Percentiles rank a stretch among this genome's conserved stretches.
These are phyloP conservation scores for Lophiostoma macrostomum DNA, from an alignment of 495 filamentous ascomycete genomes.

Conservation along the genomic window DNA sequence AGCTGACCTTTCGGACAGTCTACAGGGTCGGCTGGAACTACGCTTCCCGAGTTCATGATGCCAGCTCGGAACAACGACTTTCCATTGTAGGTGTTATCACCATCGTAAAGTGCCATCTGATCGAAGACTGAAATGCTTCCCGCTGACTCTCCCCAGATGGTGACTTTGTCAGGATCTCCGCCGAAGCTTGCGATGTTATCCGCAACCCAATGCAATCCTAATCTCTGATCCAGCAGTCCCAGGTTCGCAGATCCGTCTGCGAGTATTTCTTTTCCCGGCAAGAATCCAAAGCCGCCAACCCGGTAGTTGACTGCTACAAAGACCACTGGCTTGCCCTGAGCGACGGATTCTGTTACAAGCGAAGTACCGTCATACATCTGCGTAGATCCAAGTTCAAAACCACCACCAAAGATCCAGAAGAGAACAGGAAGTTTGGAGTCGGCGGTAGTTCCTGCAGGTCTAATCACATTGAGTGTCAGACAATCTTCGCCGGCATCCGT, in stretches of 20 bases:
- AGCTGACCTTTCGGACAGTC: slow-evolving; percentile 61
- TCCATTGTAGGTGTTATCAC: slow-evolving; percentile 66
- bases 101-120: slow-evolving; percentile 55
- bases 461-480: slow-evolving; percentile 59
- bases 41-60: slow-evolving; percentile 70
- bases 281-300: slow-evolving; percentile 58
- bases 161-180: slow-evolving; percentile 49
- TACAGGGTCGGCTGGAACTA: slow-evolving; percentile 61
- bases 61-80: slow-evolving; percentile 65
- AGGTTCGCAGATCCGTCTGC: slow-evolving; percentile 60
- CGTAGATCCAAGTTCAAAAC: slow-evolving; percentile 60
- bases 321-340: slow-evolving; percentile 58
- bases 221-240: slow-evolving; percentile 39
- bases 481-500: slow-evolving; percentile 55
- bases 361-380: slow-evolving; percentile 57
- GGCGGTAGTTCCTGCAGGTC: slow-evolving; percentile 54
- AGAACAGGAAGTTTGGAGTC: slow-evolving; percentile 62
- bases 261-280: slow-evolving; percentile 59
- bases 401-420: slow-evolving; percentile 69
- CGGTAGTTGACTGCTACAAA: slow-evolving; percentile 65
- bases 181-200: slow-evolving; percentile 43
- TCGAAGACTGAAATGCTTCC: slow-evolving; percentile 64
- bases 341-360: slow-evolving; percentile 52
- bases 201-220: slow-evolving; percentile 39
- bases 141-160: slow-evolving; percentile 72